Evolutionary conservation across 257 asterid genomes (phyloP), one percentile per base, ranked within the genome.

Genomic region (Paulownia fortunei): DNA sequence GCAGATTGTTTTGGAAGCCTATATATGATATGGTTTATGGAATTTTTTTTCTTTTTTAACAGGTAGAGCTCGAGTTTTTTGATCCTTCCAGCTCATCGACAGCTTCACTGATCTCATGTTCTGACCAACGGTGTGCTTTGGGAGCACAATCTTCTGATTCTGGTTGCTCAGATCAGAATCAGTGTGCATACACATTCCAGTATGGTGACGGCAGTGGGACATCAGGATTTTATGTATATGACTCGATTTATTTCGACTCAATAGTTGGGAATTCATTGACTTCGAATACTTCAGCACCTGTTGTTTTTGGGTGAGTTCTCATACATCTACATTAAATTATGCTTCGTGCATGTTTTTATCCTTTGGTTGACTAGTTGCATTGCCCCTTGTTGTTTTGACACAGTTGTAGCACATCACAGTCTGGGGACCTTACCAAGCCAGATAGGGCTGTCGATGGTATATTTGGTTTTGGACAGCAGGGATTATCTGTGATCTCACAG

Each of bases 191-290:
- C 80, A 86, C 90, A 4, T 96, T 93, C 84, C 97, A 93, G 83
- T 96, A 96, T 68, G 99, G 98, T 36, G 99, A 96, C 77, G 99
- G 99, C 37, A 93, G 99, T 79, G 98, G 97, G 72, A 90, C 99
- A 13, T 91, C 99, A 1, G 99, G 99, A 56, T 88, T 81, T 79
- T 96, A 96, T 59, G 92, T 93, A 46, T 82, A 91, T 0, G 99
- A 96, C 85, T 82, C 87, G 2, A 90, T 96, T 89, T 85, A 82
- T 82, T 88, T 95, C 6, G 90, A 91, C 42, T 81, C 96, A 2
- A 77, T 92, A 2, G 89, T 83, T 67, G 98, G 94, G 69, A 87
- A 80, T 75, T 76, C 97, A 23, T 39, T 88, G 84, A 80, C 44
- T 11, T 80, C 97, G 0, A 95, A 95, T 86, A 83, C 92, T 61